These are phyloP conservation scores for Sarocladium brachiariae DNA, from an alignment of 2,329 filamentous ascomycete genomes.

Conservation along the genomic window DNA sequence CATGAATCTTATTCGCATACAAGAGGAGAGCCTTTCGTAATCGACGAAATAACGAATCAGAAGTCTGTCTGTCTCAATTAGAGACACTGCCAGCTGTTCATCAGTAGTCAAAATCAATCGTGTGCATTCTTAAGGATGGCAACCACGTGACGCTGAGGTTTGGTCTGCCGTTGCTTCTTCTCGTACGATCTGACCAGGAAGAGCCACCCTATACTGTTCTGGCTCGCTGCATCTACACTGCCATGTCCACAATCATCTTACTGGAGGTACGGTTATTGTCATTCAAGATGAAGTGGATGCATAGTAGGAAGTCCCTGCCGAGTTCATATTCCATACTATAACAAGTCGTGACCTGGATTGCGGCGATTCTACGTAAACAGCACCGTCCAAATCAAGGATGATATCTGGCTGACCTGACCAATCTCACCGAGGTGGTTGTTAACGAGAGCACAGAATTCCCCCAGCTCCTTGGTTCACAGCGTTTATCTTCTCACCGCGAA, in stretches of 20 bases:
- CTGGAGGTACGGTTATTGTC: constrained; percentile 48
- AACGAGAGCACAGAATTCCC: not conserved
- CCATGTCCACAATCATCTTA: constrained; percentile 46
- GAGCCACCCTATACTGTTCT: constrained; percentile 42
- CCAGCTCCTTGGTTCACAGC: not conserved
- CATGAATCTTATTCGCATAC: not conserved
- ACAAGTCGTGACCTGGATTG: not conserved
- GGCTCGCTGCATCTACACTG: constrained; percentile 51
- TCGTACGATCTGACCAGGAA: too few species aligned
- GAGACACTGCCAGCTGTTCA: too few species aligned
- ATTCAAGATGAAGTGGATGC: constrained; percentile 41
- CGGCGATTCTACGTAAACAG: not conserved
- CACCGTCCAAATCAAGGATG: too few species aligned
- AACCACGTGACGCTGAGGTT: too few species aligned
- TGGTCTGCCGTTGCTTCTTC: too few species aligned
- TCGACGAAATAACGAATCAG: constrained; percentile 15
- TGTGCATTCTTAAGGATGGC: too few species aligned
- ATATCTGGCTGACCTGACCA: not conserved
- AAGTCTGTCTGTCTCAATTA: too few species aligned
- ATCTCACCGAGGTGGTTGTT: too few species aligned
- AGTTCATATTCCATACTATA: constrained; percentile 23
- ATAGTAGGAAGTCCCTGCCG: constrained; percentile 33
- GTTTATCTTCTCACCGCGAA: not conserved
- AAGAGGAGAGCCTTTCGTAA: not conserved
- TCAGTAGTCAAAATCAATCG: too few species aligned